Evolutionary conservation across 225 moss, liverwort and hornwort genomes (phyloP).

Genomic region (Bryum argenteum): DNA sequence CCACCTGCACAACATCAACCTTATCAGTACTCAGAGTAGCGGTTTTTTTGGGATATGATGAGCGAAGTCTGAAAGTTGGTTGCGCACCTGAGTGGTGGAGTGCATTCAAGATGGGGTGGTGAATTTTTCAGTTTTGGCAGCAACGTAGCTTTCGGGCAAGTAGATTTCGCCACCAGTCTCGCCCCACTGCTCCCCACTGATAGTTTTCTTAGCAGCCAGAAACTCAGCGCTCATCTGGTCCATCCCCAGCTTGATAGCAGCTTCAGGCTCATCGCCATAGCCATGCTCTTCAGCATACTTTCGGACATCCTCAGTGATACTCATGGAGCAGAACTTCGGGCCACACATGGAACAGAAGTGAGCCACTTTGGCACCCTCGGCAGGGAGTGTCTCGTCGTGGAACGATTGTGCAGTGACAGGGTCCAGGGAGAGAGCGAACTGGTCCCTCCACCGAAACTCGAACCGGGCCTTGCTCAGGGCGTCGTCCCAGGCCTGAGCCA

Average conservation of each 20-base stretch:
- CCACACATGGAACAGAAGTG: slow-evolving; percentile 99
- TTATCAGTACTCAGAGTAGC: slow-evolving; percentile 7
- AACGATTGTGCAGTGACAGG: slow-evolving; percentile 84
- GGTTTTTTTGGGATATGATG: too few relatives aligned
- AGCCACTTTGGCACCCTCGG: slow-evolving; percentile 92
- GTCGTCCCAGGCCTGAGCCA: slow-evolving; percentile 91
- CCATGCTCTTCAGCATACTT: slow-evolving; percentile 96
- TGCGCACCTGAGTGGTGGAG: slow-evolving; percentile 14
- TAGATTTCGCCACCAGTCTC: slow-evolving; percentile 95
- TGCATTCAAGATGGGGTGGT: slow-evolving; percentile 27
- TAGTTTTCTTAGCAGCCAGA: slow-evolving; percentile 81
- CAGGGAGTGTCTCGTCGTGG: slow-evolving; percentile 89
- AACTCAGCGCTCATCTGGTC: slow-evolving; percentile 88
- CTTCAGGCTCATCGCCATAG: slow-evolving; percentile 77
- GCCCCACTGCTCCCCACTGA: slow-evolving; percentile 98
- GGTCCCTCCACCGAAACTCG: slow-evolving; percentile 97
- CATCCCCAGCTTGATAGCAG: slow-evolving; percentile 85
- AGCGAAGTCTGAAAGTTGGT: not conserved
- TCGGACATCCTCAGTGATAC: slow-evolving; percentile 93
- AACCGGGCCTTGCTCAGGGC: slow-evolving; percentile 94
- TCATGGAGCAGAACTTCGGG: slow-evolving; percentile 98
- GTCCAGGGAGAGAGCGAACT: slow-evolving; percentile 83
- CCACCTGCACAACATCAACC: slow-evolving; percentile 34
- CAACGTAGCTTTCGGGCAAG: slow-evolving; percentile 79
- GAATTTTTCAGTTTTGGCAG: slow-evolving; percentile 34